A percentile compares a stretch with the other conserved stretches of the same genome.
Evolutionary conservation across 306 rosid species (phyloP).

Genomic region (Ormosia semicastrata): DNA sequence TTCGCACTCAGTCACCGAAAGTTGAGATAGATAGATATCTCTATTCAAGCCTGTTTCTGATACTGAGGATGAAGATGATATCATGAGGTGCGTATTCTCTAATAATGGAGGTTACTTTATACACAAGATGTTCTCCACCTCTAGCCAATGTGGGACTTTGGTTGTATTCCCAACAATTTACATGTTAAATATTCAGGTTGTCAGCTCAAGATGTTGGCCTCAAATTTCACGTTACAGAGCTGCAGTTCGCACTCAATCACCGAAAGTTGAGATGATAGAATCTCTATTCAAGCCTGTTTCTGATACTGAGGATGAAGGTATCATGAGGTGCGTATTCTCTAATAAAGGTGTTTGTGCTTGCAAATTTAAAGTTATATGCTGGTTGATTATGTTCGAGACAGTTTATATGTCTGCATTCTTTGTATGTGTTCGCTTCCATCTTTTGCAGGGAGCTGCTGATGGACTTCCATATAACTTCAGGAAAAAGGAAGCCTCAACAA

Average conservation of each 20-base stretch:
- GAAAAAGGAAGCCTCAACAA: constrained; percentile 25
- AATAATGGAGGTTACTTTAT: too few species aligned
- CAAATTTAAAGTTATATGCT: neutral
- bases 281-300: constrained; percentile 26
- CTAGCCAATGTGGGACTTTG: too few species aligned
- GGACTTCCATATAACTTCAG: constrained; percentile 24
- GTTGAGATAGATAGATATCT: constrained; percentile 32
- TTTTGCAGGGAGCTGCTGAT: constrained; percentile 27
- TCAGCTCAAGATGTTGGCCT: constrained; percentile 48
- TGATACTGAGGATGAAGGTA: constrained; percentile 28
- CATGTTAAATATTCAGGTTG: constrained; percentile 33
- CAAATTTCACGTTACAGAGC: constrained; percentile 40
- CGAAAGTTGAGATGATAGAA: constrained; percentile 32
- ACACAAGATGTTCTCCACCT: too few species aligned
- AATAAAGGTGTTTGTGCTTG: neutral
- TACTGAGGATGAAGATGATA: constrained; percentile 28
- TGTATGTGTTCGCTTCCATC: neutral
- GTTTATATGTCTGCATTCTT: neutral
- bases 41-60: constrained; percentile 24
- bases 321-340: constrained; percentile 26
- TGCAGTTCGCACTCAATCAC: constrained; percentile 33
- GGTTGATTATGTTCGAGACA: neutral
- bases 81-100: constrained; percentile 26
- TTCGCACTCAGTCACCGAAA: constrained; percentile 36
- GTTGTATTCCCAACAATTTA: too few species aligned